phyloP scores from a whole-genome alignment of 2,329 filamentous ascomycete species.

The Claviceps digitariae region DNA sequence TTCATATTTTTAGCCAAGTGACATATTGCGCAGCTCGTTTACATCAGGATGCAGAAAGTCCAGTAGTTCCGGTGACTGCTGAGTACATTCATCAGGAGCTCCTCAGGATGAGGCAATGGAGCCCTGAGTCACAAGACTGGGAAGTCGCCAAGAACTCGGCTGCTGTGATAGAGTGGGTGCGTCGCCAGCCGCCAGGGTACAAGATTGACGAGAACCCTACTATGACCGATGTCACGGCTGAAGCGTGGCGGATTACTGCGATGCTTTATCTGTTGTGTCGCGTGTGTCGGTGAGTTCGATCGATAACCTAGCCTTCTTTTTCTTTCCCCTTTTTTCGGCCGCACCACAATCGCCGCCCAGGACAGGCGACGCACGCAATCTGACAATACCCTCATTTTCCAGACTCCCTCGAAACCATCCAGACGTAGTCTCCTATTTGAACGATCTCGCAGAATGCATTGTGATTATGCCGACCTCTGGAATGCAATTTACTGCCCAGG shows the following conservation, averaged over 20 bases:
- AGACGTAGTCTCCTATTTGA: constrained; percentile 18
- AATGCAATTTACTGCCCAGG: constrained; percentile 26
- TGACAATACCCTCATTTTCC: background rate
- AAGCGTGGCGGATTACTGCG: constrained; percentile 26
- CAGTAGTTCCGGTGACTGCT: constrained; percentile 19
- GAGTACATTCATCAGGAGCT: constrained; percentile 16
- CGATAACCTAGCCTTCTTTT: background rate
- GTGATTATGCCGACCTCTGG: constrained; percentile 28
- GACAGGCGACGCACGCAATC: background rate
- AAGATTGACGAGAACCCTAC: constrained; percentile 15
- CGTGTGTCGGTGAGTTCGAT: constrained; percentile 19
- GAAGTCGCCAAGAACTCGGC: constrained; percentile 7
- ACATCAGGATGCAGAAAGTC: constrained; percentile 19
- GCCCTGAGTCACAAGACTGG: constrained; percentile 15
- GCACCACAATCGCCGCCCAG: background rate
- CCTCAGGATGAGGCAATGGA: constrained; percentile 22
- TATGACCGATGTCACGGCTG: constrained; percentile 28
- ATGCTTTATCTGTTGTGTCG: constrained; percentile 27
- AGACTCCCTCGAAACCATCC: constrained; percentile 25
- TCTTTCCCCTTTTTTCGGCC: background rate
- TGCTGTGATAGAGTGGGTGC: constrained; percentile 18
- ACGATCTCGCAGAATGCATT: constrained; percentile 23
- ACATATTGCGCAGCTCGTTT: constrained; percentile 23
- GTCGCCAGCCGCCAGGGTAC: constrained; percentile 10
- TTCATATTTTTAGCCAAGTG: constrained; percentile 24